Evolutionary conservation across 345 rosid species (phyloP), one percentile per base, ranked within the genome.

Genomic region (Dovyalis caffra): DNA sequence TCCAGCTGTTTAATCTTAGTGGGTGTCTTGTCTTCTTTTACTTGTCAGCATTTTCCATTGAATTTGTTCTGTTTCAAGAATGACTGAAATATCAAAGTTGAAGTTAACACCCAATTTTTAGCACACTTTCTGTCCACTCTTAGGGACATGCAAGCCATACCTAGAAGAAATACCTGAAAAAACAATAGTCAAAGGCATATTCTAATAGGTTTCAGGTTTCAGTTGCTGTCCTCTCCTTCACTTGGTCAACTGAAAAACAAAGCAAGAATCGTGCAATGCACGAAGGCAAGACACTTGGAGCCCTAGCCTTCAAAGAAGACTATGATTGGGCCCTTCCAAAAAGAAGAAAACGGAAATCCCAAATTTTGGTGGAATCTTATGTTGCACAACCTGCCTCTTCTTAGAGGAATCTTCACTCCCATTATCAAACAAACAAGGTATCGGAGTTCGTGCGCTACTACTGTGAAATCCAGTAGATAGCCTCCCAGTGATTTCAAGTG

Each of bases 21-120:
- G 89, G 95, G 87, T 47, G 47, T 66, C 91, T 85, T 85, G 90
- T 88, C 76, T 69, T 73, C n/a, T 18, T 53, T 26, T 74, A 51
- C 63, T 82, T 77, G 90, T 77, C 81, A 62, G 60, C 81, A 78
- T 76, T 84, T 78, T 66, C 33, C n/a, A 33, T 38, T 33, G 68
- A 65, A 64, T 58, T 75, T 79, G 79, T 58, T 74, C 16, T 66
- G 8, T 40, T 43, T 68, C 2, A 11, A 38, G 40, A 18, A 28
- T 63, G 78, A 74, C 83, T 82, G 80, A 75, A 45, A 38, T 79
- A 60, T 71, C 82, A 73, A 77, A 20, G 76, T 68, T 69, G 2
- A 43, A 31, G 23, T 60, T 5, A 37, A 68, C 45, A 67, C 58
- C 8, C 47, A 21, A 15, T 43, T 43, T 26, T 63, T 38, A 21